These are phyloP conservation scores for Schizopora paradoxa DNA, from an alignment of 1,284 basidiomycete genomes.

Conservation along the genomic window DNA sequence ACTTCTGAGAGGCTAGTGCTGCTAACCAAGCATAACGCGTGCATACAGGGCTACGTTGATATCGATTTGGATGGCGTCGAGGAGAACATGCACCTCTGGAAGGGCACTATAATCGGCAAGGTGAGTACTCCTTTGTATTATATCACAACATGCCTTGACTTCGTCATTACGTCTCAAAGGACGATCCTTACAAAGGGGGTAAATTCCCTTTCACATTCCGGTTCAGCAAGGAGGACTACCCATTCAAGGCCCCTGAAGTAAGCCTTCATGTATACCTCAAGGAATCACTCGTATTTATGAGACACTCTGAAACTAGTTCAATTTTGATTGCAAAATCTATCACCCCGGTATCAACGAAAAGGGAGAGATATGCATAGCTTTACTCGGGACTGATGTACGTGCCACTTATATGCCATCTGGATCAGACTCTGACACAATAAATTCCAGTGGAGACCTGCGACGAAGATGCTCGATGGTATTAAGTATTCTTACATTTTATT, in stretches of 20 bases:
- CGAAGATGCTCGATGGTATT: conserved; percentile 54
- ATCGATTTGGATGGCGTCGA: too few species aligned
- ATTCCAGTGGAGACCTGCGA: conserved; percentile 83
- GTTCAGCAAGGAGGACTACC: conserved; percentile 68
- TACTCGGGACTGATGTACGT: conserved; percentile 77
- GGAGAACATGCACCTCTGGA: conserved; percentile 80
- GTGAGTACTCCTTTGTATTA: conserved; percentile 40
- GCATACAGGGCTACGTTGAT: too few species aligned
- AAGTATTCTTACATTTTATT: conserved; percentile 4
- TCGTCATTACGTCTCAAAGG: conserved; percentile 33
- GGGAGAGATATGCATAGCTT: conserved; percentile 75
- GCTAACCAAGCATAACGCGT: too few species aligned
- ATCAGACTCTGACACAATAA: conserved; percentile 2
- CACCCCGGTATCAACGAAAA: conserved; percentile 93
- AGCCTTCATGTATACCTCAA: conserved; percentile 23
- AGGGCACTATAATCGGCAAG: conserved; percentile 69
- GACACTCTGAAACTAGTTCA: conserved; percentile 47
- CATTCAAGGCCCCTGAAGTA: conserved; percentile 86
- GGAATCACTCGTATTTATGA: background rate
- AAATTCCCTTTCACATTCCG: conserved; percentile 72
- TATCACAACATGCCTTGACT: conserved; percentile 4
- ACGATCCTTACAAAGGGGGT: conserved; percentile 80
- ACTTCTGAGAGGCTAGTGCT: too few species aligned
- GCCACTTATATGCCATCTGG: conserved; percentile 1
- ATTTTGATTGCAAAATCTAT: conserved; percentile 84